Percentiles rank a stretch among this genome's conserved stretches.
phyloP scores from a whole-genome alignment of 2,329 filamentous ascomycete species.

The Ophiocordyceps camponoti-floridani region DNA sequence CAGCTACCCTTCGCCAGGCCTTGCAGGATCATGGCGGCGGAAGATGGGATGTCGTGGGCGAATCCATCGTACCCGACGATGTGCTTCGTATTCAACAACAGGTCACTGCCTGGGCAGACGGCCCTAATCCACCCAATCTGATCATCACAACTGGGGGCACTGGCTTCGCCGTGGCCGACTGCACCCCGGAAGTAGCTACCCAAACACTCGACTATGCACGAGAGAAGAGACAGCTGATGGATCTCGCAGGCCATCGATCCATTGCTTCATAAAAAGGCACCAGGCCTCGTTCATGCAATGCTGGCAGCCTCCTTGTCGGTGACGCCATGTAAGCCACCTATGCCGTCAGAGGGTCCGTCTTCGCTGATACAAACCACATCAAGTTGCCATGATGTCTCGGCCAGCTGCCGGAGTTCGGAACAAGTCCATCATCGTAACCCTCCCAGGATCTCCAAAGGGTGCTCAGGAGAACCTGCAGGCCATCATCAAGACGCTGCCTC shows the following conservation, averaged over 20 bases:
- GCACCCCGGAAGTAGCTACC: slow-evolving; percentile 63
- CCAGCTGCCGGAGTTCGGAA: slow-evolving; percentile 80
- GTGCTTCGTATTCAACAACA: slow-evolving; percentile 55
- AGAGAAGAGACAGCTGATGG: not conserved
- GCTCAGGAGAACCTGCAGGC: slow-evolving; percentile 86
- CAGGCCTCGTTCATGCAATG: slow-evolving; percentile 92
- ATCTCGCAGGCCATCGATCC: slow-evolving; percentile 53
- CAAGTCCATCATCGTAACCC: slow-evolving; percentile 64
- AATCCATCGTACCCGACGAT: slow-evolving; percentile 66
- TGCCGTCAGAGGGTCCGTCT: not conserved
- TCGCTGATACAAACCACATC: not conserved
- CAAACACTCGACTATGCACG: not conserved
- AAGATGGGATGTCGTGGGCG: slow-evolving; percentile 53
- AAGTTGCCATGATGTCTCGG: slow-evolving; percentile 92
- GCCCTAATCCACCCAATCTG: slow-evolving; percentile 45
- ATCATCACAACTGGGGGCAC: slow-evolving; percentile 85
- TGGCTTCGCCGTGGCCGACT: slow-evolving; percentile 71
- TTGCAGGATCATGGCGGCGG: slow-evolving; percentile 48
- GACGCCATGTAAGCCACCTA: slow-evolving; percentile 58
- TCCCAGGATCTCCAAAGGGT: slow-evolving; percentile 89
- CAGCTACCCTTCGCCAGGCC: slow-evolving; percentile 46
- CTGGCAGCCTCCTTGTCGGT: slow-evolving; percentile 65
- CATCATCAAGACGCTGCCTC: slow-evolving; percentile 75
- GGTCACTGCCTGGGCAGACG: slow-evolving; percentile 58
- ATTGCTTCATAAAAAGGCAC: slow-evolving; percentile 68